Conservation (phyloP, 441 rosid species). For the Croton laevigatus region DNA sequence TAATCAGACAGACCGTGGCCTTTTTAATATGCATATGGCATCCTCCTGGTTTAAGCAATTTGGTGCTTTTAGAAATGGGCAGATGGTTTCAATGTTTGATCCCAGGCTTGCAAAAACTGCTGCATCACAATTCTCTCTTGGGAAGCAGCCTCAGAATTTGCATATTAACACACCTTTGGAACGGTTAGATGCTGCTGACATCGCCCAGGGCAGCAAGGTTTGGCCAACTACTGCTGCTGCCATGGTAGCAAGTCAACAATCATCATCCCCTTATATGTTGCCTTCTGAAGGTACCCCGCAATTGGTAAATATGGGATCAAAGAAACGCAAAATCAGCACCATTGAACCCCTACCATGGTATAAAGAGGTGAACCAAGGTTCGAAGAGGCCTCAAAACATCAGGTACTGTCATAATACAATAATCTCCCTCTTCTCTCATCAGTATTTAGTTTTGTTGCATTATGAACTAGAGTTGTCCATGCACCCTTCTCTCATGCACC, state of each 20-base stretch:
- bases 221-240: constrained; percentile 22
- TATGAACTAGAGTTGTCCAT: background rate
- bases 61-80: constrained; percentile 47
- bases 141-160: constrained; percentile 37
- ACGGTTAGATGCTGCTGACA: constrained; percentile 26
- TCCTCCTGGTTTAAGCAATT: constrained; percentile 45
- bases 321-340: constrained; percentile 53
- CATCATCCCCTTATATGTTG: constrained; percentile 27
- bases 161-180: constrained; percentile 24
- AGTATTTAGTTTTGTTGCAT: background rate
- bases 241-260: constrained; percentile 26
- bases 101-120: constrained; percentile 28
- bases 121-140: constrained; percentile 27
- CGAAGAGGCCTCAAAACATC: constrained; percentile 41
- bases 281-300: constrained; percentile 26
- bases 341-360: constrained; percentile 57
- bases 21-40: constrained; percentile 32
- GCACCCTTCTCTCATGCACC: background rate
- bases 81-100: constrained; percentile 37
- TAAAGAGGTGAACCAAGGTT: constrained; percentile 49
- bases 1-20: constrained; percentile 28
- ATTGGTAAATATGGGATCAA: constrained; percentile 32
- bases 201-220: constrained; percentile 27
- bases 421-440: background rate
- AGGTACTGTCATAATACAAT: constrained; percentile 36